Evolutionary conservation across 2,329 filamentous ascomycete genomes (phyloP).

Genomic region (Aureobasidium melanogenum): DNA sequence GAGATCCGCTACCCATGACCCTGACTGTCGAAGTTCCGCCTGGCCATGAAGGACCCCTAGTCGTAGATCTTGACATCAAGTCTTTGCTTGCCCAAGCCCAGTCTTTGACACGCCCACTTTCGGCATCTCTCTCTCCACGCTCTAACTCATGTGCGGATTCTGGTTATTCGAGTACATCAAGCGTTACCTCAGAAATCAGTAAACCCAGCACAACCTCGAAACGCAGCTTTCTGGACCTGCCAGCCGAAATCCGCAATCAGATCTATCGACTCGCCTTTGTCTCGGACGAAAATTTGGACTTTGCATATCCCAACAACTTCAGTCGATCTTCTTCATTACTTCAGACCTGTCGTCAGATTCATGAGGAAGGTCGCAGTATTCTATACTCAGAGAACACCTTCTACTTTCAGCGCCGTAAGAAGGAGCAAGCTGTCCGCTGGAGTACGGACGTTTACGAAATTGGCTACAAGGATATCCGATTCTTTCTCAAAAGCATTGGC

Average conservation of each 20-base stretch:
- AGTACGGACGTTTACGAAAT: slow-evolving; percentile 35
- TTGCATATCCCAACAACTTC: slow-evolving; percentile 30
- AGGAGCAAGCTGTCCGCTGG: slow-evolving; percentile 27
- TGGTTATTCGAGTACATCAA: slow-evolving; percentile 6
- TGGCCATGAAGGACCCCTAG: slow-evolving; percentile 37
- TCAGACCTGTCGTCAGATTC: slow-evolving; percentile 36
- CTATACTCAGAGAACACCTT: slow-evolving; percentile 45
- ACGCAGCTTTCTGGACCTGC: slow-evolving; percentile 29
- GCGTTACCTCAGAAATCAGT: slow-evolving; percentile 1
- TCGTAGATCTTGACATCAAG: slow-evolving; percentile 31
- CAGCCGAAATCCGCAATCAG: slow-evolving; percentile 38
- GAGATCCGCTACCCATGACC: slow-evolving; percentile 22
- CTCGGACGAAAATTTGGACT: slow-evolving; percentile 25
- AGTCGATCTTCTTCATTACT: slow-evolving; percentile 36
- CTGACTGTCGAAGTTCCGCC: slow-evolving; percentile 39
- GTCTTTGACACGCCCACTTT: not conserved
- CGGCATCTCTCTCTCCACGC: not conserved
- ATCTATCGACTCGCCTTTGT: slow-evolving; percentile 39
- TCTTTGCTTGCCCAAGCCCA: slow-evolving; percentile 3
- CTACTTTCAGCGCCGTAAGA: slow-evolving; percentile 31
- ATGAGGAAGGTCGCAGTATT: slow-evolving; percentile 37
- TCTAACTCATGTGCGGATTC: not conserved
- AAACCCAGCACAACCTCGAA: not conserved
- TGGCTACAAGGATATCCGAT: slow-evolving; percentile 37
- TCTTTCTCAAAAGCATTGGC: slow-evolving; percentile 39